Evolutionary conservation across 2,329 filamentous ascomycete genomes (phyloP), one percentile per base, ranked within the genome.

Genomic region (Fusarium nelsonii): DNA sequence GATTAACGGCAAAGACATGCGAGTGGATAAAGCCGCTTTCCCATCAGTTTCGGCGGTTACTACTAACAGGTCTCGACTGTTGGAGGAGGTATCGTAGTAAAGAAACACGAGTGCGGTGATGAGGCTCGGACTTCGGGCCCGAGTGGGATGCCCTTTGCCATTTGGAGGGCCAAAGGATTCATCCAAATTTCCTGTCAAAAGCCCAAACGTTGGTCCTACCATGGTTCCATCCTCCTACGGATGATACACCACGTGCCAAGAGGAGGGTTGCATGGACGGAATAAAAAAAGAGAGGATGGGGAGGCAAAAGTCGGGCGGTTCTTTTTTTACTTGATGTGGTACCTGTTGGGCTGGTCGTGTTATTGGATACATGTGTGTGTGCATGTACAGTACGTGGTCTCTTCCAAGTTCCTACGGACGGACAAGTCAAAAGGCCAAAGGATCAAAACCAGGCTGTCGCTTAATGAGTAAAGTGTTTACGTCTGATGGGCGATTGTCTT

Each of bases 221-320:
- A 11, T 15, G 20, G 23, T 23, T 28, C 14, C n/a, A 20, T 46
- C 33, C 10, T 37, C 40, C 40, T 48, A 49, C 32, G 45, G 40
- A 58, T 36, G 23, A 34, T 26, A 58, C 62, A 46, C 53, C 60
- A 65, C 46, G 62, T 65, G 62, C 62, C 48, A 52, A 51, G n/a
- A 39, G 53, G 60, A 44, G 60, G 60, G 53, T 53, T 65, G 46
- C 62, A 65, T 65, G 61, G 48, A 34, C 48, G 46, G 33, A 39
- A 49, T 45, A 39, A 32, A 36, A 33, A 45, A 46, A 7, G 48
- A 51, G 10, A 45, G 26, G 52, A 46, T 11, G 30, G 10, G 41
- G 33, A 20, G 54, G n/a, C 32, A 37, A 61, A 44, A 44, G 14
- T 36, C 41, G 43, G 43, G 58, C 40, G 59, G 33, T 32, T 60